Percentiles rank a stretch among this genome's conserved stretches.
phyloP scores from a whole-genome alignment of 2,329 filamentous ascomycete genomes.

The Pseudogymnoascus sp. region DNA sequence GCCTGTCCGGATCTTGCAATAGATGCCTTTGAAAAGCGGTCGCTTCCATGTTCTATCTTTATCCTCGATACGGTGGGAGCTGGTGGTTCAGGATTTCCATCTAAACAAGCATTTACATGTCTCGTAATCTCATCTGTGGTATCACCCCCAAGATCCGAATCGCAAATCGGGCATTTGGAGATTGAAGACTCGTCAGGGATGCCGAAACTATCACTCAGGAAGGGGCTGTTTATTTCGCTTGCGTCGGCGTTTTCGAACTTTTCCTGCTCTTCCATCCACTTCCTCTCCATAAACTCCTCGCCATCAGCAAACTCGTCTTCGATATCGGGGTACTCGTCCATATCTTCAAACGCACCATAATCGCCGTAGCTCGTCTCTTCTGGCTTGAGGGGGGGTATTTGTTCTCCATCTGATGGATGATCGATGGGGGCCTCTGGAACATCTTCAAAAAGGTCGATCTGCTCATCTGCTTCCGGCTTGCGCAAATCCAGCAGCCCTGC shows the following conservation, averaged over 20 bases:
- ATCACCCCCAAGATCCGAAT: constrained; percentile 49
- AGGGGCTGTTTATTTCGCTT: constrained; percentile 20
- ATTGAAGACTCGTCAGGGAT: constrained; percentile 18
- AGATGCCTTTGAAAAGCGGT: constrained; percentile 54
- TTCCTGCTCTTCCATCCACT: constrained; percentile 69
- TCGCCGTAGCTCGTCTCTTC: constrained; percentile 41
- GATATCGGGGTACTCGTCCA: constrained; percentile 49
- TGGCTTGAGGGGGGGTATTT: constrained; percentile 37
- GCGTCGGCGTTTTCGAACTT: constrained; percentile 52
- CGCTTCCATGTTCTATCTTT: constrained; percentile 37
- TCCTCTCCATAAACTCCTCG: constrained; percentile 56
- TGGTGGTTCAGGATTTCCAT: constrained; percentile 63
- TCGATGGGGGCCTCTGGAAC: constrained; percentile 15
- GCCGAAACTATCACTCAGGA: constrained; percentile 22
- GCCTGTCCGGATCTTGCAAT: constrained; percentile 71
- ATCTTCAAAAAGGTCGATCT: constrained; percentile 16
- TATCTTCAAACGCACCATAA: constrained; percentile 45
- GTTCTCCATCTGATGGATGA: constrained; percentile 19
- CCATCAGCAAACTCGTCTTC: constrained; percentile 43
- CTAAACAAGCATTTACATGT: constrained; percentile 90
- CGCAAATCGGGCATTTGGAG: constrained; percentile 68
- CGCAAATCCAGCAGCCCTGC: constrained; percentile 13
- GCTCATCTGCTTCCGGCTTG: constrained; percentile 14
- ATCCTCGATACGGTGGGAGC: constrained; percentile 27
- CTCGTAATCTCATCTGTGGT: constrained; percentile 59